A percentile compares a stretch with the other conserved stretches of the same genome.
Conservation (phyloP, 495 filamentous ascomycete species). For the Tetracladium setigerum region DNA sequence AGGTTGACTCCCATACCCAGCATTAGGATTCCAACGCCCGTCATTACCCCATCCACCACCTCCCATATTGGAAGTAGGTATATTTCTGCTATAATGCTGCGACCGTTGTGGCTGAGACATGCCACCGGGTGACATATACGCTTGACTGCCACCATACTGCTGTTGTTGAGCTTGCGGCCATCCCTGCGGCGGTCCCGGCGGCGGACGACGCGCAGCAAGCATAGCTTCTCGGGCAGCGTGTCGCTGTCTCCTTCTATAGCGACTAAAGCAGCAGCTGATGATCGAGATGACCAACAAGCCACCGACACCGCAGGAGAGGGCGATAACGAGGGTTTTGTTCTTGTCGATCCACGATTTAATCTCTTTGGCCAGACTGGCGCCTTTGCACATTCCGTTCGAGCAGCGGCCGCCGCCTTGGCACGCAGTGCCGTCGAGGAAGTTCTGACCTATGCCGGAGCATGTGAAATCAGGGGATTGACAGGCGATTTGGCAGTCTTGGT, state of each 20-base stretch:
- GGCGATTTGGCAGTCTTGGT: slow-evolving; percentile 60
- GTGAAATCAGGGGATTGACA: slow-evolving; percentile 68
- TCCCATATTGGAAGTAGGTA: not conserved
- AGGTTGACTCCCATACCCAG: not conserved
- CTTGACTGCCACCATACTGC: not conserved
- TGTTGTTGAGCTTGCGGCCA: not conserved
- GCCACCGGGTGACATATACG: not conserved
- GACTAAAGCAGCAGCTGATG: slow-evolving; percentile 48
- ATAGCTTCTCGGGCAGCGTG: not conserved
- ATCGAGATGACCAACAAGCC: slow-evolving; percentile 57
- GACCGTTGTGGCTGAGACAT: not conserved
- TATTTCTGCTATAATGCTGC: not conserved
- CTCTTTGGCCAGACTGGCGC: slow-evolving; percentile 50
- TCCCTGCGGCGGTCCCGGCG: not conserved
- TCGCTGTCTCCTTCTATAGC: slow-evolving; percentile 37
- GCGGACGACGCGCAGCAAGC: slow-evolving; percentile 4
- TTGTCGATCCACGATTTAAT: slow-evolving; percentile 59
- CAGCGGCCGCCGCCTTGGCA: slow-evolving; percentile 81
- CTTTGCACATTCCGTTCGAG: slow-evolving; percentile 62
- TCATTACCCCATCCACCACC: slow-evolving; percentile 1
- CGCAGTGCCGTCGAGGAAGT: slow-evolving; percentile 88
- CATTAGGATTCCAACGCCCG: slow-evolving; percentile 1
- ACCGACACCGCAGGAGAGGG: slow-evolving; percentile 60
- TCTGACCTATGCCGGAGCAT: slow-evolving; percentile 76
- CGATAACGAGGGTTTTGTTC: slow-evolving; percentile 71